Percentiles rank a stretch among this genome's conserved stretches.
phyloP scores from a whole-genome alignment of 805 yeast genomes.

The Hermanozyma aechmeae region DNA sequence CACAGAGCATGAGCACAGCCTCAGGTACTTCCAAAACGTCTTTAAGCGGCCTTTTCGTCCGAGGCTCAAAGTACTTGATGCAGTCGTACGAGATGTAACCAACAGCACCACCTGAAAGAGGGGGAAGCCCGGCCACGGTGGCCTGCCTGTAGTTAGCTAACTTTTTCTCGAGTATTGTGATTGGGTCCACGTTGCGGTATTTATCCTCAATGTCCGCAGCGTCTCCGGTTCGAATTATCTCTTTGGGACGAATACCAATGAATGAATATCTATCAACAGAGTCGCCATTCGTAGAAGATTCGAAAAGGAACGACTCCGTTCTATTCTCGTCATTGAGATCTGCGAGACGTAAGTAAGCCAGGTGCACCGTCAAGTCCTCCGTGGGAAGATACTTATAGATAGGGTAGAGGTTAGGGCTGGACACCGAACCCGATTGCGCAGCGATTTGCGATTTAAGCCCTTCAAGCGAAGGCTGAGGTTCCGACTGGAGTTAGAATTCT shows the following conservation, averaged over 20 bases:
- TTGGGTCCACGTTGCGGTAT: constrained; percentile 64
- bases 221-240: constrained; percentile 77
- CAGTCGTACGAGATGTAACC: constrained; percentile 97
- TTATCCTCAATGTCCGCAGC: constrained; percentile 21
- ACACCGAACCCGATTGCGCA: too few relatives aligned
- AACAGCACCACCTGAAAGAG: constrained; percentile 88
- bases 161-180: constrained; percentile 65
- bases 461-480: too few relatives aligned
- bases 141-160: constrained; percentile 58
- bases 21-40: constrained; percentile 86
- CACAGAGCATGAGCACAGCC: constrained; percentile 84
- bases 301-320: constrained; percentile 71
- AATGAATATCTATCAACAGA: constrained; percentile 85
- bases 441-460: too few relatives aligned
- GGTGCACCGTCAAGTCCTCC: constrained; percentile 79
- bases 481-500: too few relatives aligned
- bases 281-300: constrained; percentile 84
- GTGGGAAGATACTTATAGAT: constrained; percentile 66
- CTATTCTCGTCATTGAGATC: constrained; percentile 45
- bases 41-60: constrained; percentile 61
- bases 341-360: constrained; percentile 80
- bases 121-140: constrained; percentile 73
- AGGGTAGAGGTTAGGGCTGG: constrained; percentile 66
- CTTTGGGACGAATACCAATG: constrained; percentile 79
- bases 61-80: constrained; percentile 93